Evolutionary conservation across 2,329 filamentous ascomycete species (phyloP).

Genomic region (Leptodontidium sp.): DNA sequence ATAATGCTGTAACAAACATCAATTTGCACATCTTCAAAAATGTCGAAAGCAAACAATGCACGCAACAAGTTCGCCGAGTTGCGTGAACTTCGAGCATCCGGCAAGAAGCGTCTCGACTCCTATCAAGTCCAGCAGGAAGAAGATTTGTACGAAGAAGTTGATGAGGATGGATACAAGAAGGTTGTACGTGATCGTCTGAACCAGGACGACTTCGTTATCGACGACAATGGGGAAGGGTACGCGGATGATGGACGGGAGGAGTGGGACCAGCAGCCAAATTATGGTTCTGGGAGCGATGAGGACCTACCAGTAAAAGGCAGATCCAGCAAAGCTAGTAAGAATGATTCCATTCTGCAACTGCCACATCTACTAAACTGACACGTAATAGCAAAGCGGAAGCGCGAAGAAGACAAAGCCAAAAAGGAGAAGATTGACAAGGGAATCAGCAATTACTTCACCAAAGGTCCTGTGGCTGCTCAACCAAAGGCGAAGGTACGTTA

Average conservation of each 20-base stretch:
- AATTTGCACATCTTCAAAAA: slow-evolving; percentile 32
- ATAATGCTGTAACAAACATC: slow-evolving; percentile 32
- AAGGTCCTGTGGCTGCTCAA: slow-evolving; percentile 70
- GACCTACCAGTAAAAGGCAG: slow-evolving; percentile 61
- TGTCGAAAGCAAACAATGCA: slow-evolving; percentile 46
- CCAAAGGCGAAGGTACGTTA: slow-evolving; percentile 80
- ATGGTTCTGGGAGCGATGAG: slow-evolving; percentile 80
- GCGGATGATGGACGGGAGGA: slow-evolving; percentile 96
- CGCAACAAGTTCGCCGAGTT: slow-evolving; percentile 75
- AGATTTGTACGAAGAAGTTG: slow-evolving; percentile 92
- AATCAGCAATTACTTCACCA: slow-evolving; percentile 94
- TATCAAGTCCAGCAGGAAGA: slow-evolving; percentile 88
- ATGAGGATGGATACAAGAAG: slow-evolving; percentile 97
- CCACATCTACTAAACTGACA: slow-evolving; percentile 5
- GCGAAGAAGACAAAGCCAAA: slow-evolving; percentile 85
- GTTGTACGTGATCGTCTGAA: slow-evolving; percentile 89
- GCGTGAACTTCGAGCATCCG: slow-evolving; percentile 81
- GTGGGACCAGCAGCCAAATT: slow-evolving; percentile 73
- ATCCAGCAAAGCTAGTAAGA: slow-evolving; percentile 52
- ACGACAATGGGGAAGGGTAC: slow-evolving; percentile 97
- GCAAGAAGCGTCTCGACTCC: slow-evolving; percentile 87
- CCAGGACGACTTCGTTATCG: slow-evolving; percentile 96
- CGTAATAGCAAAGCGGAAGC: slow-evolving; percentile 78
- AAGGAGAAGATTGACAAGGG: slow-evolving; percentile 88
- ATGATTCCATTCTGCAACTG: background rate